phyloP scores from a whole-genome alignment of 2,329 filamentous ascomycete genomes.

The Lomentospora prolificans region DNA sequence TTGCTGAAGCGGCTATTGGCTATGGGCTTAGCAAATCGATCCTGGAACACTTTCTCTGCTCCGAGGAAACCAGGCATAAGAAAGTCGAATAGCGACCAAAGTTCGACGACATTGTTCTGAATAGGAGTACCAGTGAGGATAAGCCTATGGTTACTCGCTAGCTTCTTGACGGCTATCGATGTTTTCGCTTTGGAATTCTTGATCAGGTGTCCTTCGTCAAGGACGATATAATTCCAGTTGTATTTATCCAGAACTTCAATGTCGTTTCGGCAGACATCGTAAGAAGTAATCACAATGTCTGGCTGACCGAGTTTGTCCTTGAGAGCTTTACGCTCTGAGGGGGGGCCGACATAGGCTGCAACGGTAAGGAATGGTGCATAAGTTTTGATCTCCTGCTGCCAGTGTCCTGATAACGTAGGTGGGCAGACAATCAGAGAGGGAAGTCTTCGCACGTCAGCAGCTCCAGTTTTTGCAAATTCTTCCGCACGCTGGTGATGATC shows the following conservation, averaged over 20 bases:
- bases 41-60: slow-evolving; percentile 88
- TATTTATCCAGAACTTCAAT: slow-evolving; percentile 72
- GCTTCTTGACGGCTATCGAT: slow-evolving; percentile 79
- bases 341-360: slow-evolving; percentile 84
- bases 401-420: slow-evolving; percentile 91
- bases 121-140: slow-evolving; percentile 96
- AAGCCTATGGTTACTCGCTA: slow-evolving; percentile 85
- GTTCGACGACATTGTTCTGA: slow-evolving; percentile 91
- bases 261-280: slow-evolving; percentile 96
- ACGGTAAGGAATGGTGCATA: slow-evolving; percentile 91
- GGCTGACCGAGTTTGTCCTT: slow-evolving; percentile 62
- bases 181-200: slow-evolving; percentile 98
- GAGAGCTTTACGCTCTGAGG: slow-evolving; percentile 65
- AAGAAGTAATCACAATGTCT: slow-evolving; percentile 94
- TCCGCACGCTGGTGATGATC: slow-evolving; percentile 91
- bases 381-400: slow-evolving; percentile 94
- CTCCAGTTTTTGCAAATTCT: slow-evolving; percentile 74
- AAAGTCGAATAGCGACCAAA: slow-evolving; percentile 98
- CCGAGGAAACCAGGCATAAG: slow-evolving; percentile 97
- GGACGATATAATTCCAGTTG: slow-evolving; percentile 94
- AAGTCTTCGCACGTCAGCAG: slow-evolving; percentile 66
- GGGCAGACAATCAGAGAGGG: slow-evolving; percentile 94
- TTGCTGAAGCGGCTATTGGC: slow-evolving; percentile 92
- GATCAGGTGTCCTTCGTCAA: slow-evolving; percentile 96
- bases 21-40: slow-evolving; percentile 90